Evolutionary conservation across 805 yeast genomes (phyloP).

Genomic region (Kluyveromyces starmeri): DNA sequence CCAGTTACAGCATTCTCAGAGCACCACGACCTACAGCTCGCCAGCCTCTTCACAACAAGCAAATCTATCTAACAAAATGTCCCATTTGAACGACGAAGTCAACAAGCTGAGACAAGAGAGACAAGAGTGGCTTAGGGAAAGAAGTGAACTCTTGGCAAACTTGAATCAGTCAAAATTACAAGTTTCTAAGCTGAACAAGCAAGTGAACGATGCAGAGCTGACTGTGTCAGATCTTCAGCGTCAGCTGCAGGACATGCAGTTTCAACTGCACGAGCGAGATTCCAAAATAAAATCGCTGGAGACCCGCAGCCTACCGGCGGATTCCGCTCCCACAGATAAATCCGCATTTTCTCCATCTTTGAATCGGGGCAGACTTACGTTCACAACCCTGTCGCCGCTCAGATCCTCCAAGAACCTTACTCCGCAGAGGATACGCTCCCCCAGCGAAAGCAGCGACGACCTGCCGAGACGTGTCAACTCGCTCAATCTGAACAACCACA

Average conservation of each 20-base stretch:
- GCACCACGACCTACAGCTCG: conserved; percentile 8
- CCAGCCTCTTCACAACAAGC: not conserved
- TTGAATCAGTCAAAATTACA: conserved; percentile 23
- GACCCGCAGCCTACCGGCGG: conserved; percentile 17
- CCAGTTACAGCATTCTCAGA: conserved; percentile 12
- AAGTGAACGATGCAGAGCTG: conserved; percentile 42
- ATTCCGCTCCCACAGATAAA: conserved; percentile 10
- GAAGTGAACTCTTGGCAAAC: conserved; percentile 25
- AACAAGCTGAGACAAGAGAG: conserved; percentile 47
- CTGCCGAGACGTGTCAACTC: conserved; percentile 25
- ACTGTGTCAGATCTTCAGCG: conserved; percentile 60
- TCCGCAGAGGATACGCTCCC: conserved; percentile 31
- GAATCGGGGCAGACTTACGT: conserved; percentile 7
- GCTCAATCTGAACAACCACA: conserved; percentile 27
- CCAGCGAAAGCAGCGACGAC: conserved; percentile 24
- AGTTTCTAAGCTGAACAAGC: conserved; percentile 34
- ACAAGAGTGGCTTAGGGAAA: conserved; percentile 27
- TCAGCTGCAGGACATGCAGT: conserved; percentile 48
- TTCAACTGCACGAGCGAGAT: conserved; percentile 53
- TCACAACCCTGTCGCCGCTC: conserved; percentile 8
- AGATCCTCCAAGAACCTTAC: conserved; percentile 6
- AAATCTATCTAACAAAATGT: conserved; percentile 1
- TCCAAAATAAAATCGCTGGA: conserved; percentile 25
- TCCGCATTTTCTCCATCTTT: conserved; percentile 15
- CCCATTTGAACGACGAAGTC: conserved; percentile 30